Conservation (phyloP, 805 yeast species). For the Wickerhamomyces canadensis region DNA sequence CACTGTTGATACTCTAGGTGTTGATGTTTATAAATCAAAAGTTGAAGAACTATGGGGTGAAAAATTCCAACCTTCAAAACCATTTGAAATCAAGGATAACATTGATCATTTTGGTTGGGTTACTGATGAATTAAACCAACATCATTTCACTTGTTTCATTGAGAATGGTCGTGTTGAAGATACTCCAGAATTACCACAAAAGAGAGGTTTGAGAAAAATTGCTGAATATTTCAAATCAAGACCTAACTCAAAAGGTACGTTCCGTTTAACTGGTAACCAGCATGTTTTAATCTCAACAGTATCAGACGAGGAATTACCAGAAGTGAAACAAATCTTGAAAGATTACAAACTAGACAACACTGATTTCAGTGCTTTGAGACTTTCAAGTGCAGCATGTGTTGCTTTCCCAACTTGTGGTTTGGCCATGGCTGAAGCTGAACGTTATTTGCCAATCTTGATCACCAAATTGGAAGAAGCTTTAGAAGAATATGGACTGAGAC, state of each 20-base stretch:
- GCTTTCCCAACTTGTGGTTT: constrained; percentile 98
- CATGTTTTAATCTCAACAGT: constrained; percentile 76
- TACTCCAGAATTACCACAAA: constrained; percentile 84
- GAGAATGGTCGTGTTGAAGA: constrained; percentile 97
- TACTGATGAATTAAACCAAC: constrained; percentile 73
- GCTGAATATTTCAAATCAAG: constrained; percentile 55
- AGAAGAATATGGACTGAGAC: constrained; percentile 90
- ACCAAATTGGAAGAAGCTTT: constrained; percentile 78
- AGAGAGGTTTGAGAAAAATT: constrained; percentile 74
- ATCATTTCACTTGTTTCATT: constrained; percentile 90
- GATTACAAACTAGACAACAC: constrained; percentile 81
- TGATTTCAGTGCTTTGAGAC: constrained; percentile 74
- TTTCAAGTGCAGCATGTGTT: constrained; percentile 94
- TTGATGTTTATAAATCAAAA: constrained; percentile 69
- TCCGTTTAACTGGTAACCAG: constrained; percentile 94
- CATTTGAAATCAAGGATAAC: constrained; percentile 78
- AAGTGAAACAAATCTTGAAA: constrained; percentile 57
- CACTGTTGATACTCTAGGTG: constrained; percentile 92
- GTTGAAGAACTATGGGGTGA: constrained; percentile 83
- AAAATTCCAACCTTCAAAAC: constrained; percentile 62
- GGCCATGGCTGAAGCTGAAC: constrained; percentile 98
- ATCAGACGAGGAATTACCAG: constrained; percentile 58
- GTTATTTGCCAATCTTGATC: constrained; percentile 75
- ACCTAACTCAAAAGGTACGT: constrained; percentile 65
- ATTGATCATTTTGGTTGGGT: constrained; percentile 93